Conservation (phyloP, 805 yeast genomes). For the Cyberlindnera americana region DNA sequence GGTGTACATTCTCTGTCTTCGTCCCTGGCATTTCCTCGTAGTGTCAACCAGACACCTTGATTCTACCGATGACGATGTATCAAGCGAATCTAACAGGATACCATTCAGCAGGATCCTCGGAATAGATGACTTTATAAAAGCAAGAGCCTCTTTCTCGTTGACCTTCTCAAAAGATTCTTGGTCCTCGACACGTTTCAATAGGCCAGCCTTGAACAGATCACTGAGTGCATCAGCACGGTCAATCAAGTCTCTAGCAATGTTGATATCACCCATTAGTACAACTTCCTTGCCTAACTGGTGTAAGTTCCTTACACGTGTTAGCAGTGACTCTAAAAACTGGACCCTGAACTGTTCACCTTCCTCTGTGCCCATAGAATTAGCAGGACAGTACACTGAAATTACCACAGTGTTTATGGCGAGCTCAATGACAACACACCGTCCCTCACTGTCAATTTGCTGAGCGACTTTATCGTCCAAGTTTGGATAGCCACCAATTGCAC, state of each 20-base stretch:
- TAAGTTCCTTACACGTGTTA: slow-evolving; percentile 58
- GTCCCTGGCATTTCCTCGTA: slow-evolving; percentile 52
- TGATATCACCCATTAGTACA: slow-evolving; percentile 84
- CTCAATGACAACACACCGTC: slow-evolving; percentile 77
- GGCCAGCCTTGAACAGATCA: slow-evolving; percentile 37
- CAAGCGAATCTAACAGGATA: slow-evolving; percentile 35
- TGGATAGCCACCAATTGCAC: slow-evolving; percentile 71
- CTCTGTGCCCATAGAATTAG: slow-evolving; percentile 71
- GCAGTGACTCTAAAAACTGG: slow-evolving; percentile 53
- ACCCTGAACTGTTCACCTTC: slow-evolving; percentile 60
- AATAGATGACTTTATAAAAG: slow-evolving; percentile 38
- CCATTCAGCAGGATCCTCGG: slow-evolving; percentile 45
- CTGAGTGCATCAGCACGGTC: slow-evolving; percentile 75
- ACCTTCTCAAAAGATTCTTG: slow-evolving; percentile 34
- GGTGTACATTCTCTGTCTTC: slow-evolving; percentile 68
- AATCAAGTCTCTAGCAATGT: slow-evolving; percentile 72
- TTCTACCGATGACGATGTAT: slow-evolving; percentile 29
- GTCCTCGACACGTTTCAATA: slow-evolving; percentile 28
- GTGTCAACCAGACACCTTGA: slow-evolving; percentile 53
- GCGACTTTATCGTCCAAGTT: slow-evolving; percentile 36
- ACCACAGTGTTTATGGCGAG: slow-evolving; percentile 58
- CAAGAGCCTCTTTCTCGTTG: slow-evolving; percentile 30
- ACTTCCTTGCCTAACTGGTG: slow-evolving; percentile 60
- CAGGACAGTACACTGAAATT: slow-evolving; percentile 82
- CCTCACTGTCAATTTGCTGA: slow-evolving; percentile 68